A percentile compares a stretch with the other conserved stretches of the same genome.
Conservation (phyloP, 371 early-diverging fungal species). For the Capillidium heterosporum region DNA sequence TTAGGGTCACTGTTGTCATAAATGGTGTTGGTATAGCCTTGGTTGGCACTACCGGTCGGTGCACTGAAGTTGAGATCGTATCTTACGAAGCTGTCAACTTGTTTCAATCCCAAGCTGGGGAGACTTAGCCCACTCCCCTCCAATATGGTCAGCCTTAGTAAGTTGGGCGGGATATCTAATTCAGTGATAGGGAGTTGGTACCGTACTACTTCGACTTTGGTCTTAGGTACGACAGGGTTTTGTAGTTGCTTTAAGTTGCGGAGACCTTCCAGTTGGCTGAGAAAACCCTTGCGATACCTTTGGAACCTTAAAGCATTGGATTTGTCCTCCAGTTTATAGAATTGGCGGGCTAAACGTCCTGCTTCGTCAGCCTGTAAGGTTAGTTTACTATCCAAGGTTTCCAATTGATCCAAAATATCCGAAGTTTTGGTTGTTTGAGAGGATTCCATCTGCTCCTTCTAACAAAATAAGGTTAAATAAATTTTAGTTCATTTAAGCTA, state of each 20-base stretch:
- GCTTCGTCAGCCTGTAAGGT: not conserved
- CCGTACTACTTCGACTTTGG: not conserved
- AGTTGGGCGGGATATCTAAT: not conserved
- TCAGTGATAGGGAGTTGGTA: not conserved
- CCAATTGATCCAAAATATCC: not conserved
- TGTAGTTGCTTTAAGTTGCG: not conserved
- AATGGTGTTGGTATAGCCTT: not conserved
- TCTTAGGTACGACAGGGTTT: not conserved
- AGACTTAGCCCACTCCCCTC: not conserved
- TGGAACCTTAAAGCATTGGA: not conserved
- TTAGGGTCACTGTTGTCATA: too few relatives aligned
- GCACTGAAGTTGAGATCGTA: not conserved
- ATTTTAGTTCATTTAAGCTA: not conserved
- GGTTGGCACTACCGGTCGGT: not conserved
- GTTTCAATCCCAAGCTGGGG: not conserved
- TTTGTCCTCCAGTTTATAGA: not conserved
- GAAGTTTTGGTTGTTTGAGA: not conserved
- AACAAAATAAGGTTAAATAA: not conserved
- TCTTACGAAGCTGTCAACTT: not conserved
- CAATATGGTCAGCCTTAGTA: not conserved
- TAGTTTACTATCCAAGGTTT: not conserved
- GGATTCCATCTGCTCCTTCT: not conserved
- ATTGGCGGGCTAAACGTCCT: not conserved
- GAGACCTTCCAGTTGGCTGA: not conserved
- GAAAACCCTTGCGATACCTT: slow-evolving; percentile 3